Evolutionary conservation across 1,284 basidiomycete species (phyloP).

Genomic region (Cutaneotrichosporon sp.): DNA sequence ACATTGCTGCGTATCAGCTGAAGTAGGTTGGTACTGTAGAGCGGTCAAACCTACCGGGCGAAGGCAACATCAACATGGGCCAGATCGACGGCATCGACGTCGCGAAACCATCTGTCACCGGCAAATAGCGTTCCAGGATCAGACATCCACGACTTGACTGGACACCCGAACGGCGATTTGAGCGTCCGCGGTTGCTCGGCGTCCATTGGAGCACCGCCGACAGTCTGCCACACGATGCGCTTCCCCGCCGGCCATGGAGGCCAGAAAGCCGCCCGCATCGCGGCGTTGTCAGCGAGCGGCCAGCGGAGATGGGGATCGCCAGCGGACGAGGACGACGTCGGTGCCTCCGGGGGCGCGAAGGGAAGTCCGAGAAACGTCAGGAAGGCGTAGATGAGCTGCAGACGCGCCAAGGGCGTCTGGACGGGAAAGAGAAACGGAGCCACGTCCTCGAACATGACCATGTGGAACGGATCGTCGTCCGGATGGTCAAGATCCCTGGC

Average conservation of each 20-base stretch:
- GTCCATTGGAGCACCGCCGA: slow-evolving; percentile 49
- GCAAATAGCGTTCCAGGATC: slow-evolving; percentile 26
- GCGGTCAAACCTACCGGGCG: slow-evolving; percentile 36
- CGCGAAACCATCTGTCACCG: slow-evolving; percentile 40
- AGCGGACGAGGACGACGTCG: slow-evolving; percentile 42
- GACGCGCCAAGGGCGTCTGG: slow-evolving; percentile 54
- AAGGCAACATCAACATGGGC: slow-evolving; percentile 31
- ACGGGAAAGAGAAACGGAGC: slow-evolving; percentile 63
- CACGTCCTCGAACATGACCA: slow-evolving; percentile 75
- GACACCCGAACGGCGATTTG: slow-evolving; percentile 26
- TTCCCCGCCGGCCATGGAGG: slow-evolving; percentile 10
- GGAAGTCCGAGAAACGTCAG: slow-evolving; percentile 69
- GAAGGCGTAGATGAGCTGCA: slow-evolving; percentile 68
- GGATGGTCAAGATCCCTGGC: slow-evolving; percentile 55
- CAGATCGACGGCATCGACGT: slow-evolving; percentile 33
- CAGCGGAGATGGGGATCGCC: slow-evolving; percentile 47
- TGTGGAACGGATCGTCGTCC: slow-evolving; percentile 63
- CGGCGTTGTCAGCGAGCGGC: slow-evolving; percentile 19
- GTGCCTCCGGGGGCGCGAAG: slow-evolving; percentile 46
- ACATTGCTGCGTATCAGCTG: slow-evolving; percentile 25
- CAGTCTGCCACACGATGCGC: slow-evolving; percentile 34
- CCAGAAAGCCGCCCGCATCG: slow-evolving; percentile 36
- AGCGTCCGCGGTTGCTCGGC: slow-evolving; percentile 27
- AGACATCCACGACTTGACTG: slow-evolving; percentile 36
- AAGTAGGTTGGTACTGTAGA: not conserved